phyloP scores from a whole-genome alignment of 495 filamentous ascomycete genomes.

The Cenococcum geophilum region DNA sequence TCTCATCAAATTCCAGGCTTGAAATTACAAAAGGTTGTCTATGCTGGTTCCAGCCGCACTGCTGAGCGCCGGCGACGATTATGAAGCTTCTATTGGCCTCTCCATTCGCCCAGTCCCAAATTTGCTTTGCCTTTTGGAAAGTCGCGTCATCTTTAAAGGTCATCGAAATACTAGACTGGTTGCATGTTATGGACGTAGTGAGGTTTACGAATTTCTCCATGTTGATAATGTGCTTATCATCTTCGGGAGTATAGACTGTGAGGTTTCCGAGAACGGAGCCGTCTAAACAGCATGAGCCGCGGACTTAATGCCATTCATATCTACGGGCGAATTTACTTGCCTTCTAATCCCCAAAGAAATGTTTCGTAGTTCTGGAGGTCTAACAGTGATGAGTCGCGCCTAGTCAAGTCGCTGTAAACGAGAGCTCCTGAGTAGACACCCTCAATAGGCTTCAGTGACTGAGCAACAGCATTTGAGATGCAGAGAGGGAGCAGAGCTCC shows the following conservation, averaged over 20 bases:
- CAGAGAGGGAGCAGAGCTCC: too few species aligned
- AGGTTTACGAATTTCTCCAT: conserved; percentile 39
- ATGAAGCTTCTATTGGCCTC: conserved; percentile 37
- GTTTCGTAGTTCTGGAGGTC: conserved; percentile 32
- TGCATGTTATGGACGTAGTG: conserved; percentile 35
- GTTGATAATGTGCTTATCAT: conserved; percentile 37
- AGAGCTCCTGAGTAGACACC: too few species aligned
- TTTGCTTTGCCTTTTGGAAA: conserved; percentile 33
- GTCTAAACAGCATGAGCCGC: not conserved
- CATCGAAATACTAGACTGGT: conserved; percentile 31
- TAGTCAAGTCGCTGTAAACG: too few species aligned
- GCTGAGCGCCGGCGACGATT: conserved; percentile 38
- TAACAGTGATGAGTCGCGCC: conserved; percentile 10
- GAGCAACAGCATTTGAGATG: too few species aligned
- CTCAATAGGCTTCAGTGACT: too few species aligned
- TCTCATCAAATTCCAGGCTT: conserved; percentile 35
- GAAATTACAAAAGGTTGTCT: conserved; percentile 38
- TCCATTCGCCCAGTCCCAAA: conserved; percentile 43
- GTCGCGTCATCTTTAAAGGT: conserved; percentile 33
- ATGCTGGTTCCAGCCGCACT: conserved; percentile 39
- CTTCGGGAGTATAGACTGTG: conserved; percentile 35
- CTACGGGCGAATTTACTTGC: conserved; percentile 2
- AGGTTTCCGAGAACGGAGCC: conserved; percentile 35
- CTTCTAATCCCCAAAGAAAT: conserved; percentile 32
- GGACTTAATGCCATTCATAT: not conserved